Evolutionary conservation across 352 stramenopile species (phyloP).

Genomic region (Phytophthora kernoviae): DNA sequence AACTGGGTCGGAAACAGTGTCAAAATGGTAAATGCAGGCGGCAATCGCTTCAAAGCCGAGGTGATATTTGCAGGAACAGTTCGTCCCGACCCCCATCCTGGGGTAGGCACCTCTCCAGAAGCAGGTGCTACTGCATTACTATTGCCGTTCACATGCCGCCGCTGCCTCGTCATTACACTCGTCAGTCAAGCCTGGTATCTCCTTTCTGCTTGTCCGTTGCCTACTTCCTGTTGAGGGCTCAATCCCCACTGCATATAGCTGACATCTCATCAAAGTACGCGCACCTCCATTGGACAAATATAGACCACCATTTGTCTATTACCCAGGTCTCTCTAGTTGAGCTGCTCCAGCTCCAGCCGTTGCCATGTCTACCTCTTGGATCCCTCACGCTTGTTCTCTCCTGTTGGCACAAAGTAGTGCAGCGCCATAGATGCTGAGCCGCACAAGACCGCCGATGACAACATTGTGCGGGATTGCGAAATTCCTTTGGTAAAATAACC

Average conservation of each 20-base stretch:
- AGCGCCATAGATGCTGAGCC: conserved; percentile 61
- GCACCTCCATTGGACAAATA: conserved; percentile 16
- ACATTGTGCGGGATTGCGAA: conserved; percentile 46
- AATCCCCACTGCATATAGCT: neutral
- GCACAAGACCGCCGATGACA: conserved; percentile 53
- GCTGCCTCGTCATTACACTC: conserved; percentile 30
- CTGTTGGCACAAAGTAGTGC: conserved; percentile 57
- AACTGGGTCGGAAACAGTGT: neutral
- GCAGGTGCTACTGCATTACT: conserved; percentile 42
- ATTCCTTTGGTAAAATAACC: conserved; percentile 48
- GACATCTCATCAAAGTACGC: conserved; percentile 4
- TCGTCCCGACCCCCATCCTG: conserved; percentile 21
- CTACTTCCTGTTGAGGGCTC: neutral
- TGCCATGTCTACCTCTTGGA: conserved; percentile 3
- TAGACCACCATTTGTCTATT: conserved; percentile 9
- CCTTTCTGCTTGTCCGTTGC: neutral
- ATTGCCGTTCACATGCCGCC: conserved; percentile 56
- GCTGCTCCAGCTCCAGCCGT: conserved; percentile 5
- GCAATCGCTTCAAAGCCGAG: conserved; percentile 12
- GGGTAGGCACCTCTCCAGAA: neutral
- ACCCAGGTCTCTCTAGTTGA: neutral
- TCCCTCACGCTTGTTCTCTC: conserved; percentile 26
- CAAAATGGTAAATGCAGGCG: neutral
- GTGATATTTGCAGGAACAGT: conserved; percentile 15
- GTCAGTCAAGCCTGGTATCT: neutral